These are phyloP conservation scores for Papiliotrema nemorosa DNA, from an alignment of 1,284 basidiomycete species.

Conservation along the genomic window DNA sequence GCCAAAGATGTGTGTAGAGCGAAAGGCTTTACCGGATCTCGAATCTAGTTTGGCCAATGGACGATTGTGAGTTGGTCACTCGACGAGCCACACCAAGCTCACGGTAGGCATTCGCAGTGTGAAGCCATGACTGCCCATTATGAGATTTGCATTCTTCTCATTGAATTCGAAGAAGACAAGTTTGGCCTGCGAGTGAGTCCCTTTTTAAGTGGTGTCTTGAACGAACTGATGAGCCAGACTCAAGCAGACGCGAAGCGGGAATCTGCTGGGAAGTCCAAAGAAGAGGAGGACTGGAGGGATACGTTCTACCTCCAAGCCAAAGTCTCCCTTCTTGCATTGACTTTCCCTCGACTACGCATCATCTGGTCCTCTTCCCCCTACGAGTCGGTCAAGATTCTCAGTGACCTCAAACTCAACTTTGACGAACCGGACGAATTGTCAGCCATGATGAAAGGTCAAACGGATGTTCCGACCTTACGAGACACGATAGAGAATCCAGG, in stretches of 20 bases:
- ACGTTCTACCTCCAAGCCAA: conserved; percentile 73
- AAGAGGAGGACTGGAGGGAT: conserved; percentile 37
- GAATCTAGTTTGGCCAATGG: conserved; percentile 90
- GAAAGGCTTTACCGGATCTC: conserved; percentile 90
- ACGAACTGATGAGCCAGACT: conserved; percentile 56
- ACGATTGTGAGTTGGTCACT: conserved; percentile 64
- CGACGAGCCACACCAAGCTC: neutral
- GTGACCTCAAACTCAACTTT: conserved; percentile 81
- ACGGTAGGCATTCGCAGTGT: conserved; percentile 84
- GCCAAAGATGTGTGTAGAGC: conserved; percentile 92
- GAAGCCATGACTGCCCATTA: conserved; percentile 96
- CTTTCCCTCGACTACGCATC: conserved; percentile 86
- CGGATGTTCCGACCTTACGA: conserved; percentile 9
- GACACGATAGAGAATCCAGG: conserved; percentile 36
- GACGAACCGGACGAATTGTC: conserved; percentile 74
- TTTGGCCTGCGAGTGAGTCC: conserved; percentile 79
- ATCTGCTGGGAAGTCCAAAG: conserved; percentile 59
- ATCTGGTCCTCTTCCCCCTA: conserved; percentile 97
- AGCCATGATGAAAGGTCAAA: conserved; percentile 72
- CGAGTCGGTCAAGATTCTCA: conserved; percentile 86
- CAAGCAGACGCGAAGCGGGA: conserved; percentile 51
- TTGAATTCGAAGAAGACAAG: conserved; percentile 97
- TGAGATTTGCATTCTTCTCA: conserved; percentile 88
- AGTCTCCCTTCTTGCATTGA: conserved; percentile 79
- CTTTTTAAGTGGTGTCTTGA: conserved; percentile 51